Evolutionary conservation across 108 stramenopile genomes (phyloP), one percentile per base, ranked within the genome.

Genomic region (Seminavis robusta): DNA sequence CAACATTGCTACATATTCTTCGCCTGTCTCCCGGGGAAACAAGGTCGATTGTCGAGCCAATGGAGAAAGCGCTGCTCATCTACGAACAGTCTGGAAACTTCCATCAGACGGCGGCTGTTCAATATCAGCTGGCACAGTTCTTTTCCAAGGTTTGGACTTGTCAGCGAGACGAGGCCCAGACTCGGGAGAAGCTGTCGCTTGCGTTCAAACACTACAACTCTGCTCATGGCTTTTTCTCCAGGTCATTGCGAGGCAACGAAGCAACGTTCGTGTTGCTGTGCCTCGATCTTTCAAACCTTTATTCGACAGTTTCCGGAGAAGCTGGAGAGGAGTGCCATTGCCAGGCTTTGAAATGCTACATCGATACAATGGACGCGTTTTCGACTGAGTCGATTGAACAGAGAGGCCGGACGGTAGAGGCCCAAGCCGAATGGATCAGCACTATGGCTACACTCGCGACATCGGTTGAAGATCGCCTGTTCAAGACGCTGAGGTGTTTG

Each of bases 41-140:
- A 54, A 63, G 84, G 49, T 75, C 78, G 3, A 84, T 92, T 33
- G 56, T 87, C 3, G 84, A 87, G 37, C 91, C 91, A 0, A 86
- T 92, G 80, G 79, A 86, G 44, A 71, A 73, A 33, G 80, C 91
- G 8, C 64, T 75, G 39, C 59, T 66, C 31, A 92, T 92, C 29
- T 92, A 88, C 55, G 74, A 83, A 45, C 66, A 74, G 29, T 63
- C 76, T 17, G 76, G 83, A 26, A 92, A 83, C 37, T 46, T 52
- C 6, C 83, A 88, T 41, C 86, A 92, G 62, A 85, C 83, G 43
- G 91, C 91, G 2, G 91, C 91, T 23, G 79, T 78, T 5, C 80
- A 92, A 44, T 92, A 92, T 56, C 91, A 92, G 38, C 65, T 92
- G 9, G 91, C 91, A 3, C 65, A 85, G 19, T 88, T 78, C 39